Conservation (phyloP, 257 asterid species). For the Ehretia macrophylla region DNA sequence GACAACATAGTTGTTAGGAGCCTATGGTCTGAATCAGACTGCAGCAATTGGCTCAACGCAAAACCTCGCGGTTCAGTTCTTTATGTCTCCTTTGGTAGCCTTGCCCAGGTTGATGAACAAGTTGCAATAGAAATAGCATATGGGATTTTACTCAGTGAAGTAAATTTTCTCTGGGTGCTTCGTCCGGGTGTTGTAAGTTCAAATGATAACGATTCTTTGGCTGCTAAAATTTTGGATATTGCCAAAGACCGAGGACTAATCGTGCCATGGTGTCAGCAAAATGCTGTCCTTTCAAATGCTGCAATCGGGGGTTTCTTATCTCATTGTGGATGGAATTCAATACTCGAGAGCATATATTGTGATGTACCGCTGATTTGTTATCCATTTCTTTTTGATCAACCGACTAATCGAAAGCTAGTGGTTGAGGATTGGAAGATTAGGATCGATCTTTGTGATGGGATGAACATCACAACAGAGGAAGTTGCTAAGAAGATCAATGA, state of each 20-base stretch:
- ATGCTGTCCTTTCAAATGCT: conserved; percentile 20
- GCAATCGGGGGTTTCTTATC: conserved; percentile 45
- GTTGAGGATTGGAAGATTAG: conserved; percentile 59
- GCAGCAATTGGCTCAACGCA: conserved; percentile 12
- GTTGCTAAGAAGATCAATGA: conserved; percentile 29
- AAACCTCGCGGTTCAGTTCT: conserved; percentile 21
- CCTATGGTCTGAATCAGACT: conserved; percentile 18
- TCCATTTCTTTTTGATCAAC: conserved; percentile 44
- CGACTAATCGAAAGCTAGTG: conserved; percentile 45
- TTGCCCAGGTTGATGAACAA: conserved; percentile 7
- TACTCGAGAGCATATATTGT: conserved; percentile 43
- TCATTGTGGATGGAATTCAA: conserved; percentile 57
- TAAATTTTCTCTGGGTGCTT: conserved; percentile 22
- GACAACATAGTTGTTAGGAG: conserved; percentile 1
- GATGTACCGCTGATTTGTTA: conserved; percentile 48
- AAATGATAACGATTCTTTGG: conserved; percentile 20
- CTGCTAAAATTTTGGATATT: conserved; percentile 22
- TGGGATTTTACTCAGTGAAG: conserved; percentile 15
- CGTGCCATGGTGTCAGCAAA: conserved; percentile 35
- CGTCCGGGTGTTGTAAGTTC: conserved; percentile 14
- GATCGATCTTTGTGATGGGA: conserved; percentile 34
- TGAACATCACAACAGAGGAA: conserved; percentile 15
- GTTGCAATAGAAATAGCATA: conserved; percentile 18
- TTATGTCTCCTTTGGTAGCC: conserved; percentile 29
- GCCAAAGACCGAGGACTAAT: conserved; percentile 30